Evolutionary conservation across 345 rosid species (phyloP), one percentile per base, ranked within the genome.

Genomic region (Eucalyptus cloeziana): DNA sequence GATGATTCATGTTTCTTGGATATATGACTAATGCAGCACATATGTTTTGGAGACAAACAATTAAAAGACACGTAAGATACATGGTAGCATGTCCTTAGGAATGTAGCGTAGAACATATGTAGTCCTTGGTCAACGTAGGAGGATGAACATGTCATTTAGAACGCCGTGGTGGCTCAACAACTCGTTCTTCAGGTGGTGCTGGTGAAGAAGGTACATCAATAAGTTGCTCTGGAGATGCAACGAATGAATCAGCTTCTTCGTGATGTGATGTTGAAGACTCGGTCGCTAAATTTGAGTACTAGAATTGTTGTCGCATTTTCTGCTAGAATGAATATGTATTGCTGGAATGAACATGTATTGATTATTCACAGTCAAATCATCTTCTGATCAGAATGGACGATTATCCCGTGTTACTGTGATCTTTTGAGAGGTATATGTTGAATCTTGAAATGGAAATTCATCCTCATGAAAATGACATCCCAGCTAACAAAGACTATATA

Each of bases 221-320:
- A 22, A 22, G 13, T 56, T 56, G 62, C 62, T 56, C 10, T 22
- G 10, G 62, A 54, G 60, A 54, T 54, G 60, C 11, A 54, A 54
- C 0, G 5, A 8, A 54, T 54, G 27, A 22, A 54, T 54, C 4
- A 22, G 25, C 62, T 56, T 56, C 62, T 22, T 22, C 1, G 2
- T 56, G 30, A 56, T 56, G 62, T 56, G 62, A 56, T 21, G 27
- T 56, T 1, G 13, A 4, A 22, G 21, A 56, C 62, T 56, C 1
- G 2, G 30, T 13, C 2, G 1, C 12, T 56, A 10, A 56, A 56
- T 56, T 56, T 24, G 5, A 56, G 62, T 56, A 22, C 1, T 9
- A 12, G 27, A 56, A 24, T 56, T 56, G 6, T 0, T 56, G 1
- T 56, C 8, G 0, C 5, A 24, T 56, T 24, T 56, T 56, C 1